Conservation (phyloP, 495 filamentous ascomycete species). For the Penicillium arizonense region DNA sequence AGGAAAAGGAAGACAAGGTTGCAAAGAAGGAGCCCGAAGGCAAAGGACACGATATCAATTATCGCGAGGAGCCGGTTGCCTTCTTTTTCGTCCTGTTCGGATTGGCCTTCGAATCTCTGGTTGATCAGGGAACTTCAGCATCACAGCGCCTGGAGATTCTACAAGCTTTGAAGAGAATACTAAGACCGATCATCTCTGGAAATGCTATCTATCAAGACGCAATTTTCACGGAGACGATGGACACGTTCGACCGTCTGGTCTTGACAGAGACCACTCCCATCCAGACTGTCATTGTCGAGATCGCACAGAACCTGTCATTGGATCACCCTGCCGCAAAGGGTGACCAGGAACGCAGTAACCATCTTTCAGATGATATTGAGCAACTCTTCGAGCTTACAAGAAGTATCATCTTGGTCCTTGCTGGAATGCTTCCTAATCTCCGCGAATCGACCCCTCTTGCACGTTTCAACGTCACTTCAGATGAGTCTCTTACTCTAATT, state of each 20-base stretch:
- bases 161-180: conserved; percentile 88
- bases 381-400: conserved; percentile 95
- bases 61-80: conserved; percentile 94
- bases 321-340: conserved; percentile 85
- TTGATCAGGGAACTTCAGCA: conserved; percentile 69
- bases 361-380: conserved; percentile 93
- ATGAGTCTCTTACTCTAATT: conserved; percentile 82
- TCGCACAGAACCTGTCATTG: conserved; percentile 83
- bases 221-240: conserved; percentile 97
- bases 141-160: conserved; percentile 88
- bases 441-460: conserved; percentile 69
- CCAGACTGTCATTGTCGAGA: conserved; percentile 90
- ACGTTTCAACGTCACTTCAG: conserved; percentile 57
- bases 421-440: conserved; percentile 82
- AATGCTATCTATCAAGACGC: conserved; percentile 94
- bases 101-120: conserved; percentile 92
- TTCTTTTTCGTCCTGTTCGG: conserved; percentile 99
- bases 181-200: conserved; percentile 91
- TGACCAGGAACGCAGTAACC: conserved; percentile 62
- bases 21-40: conserved; percentile 45
- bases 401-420: conserved; percentile 90
- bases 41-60: conserved; percentile 78
- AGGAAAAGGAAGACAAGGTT: conserved; percentile 45
- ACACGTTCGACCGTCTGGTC: conserved; percentile 87
- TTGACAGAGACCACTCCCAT: conserved; percentile 86